Evolutionary conservation across 129 eudicot genomes (phyloP).

Genomic region (Chrysanthemum seticuspe): DNA sequence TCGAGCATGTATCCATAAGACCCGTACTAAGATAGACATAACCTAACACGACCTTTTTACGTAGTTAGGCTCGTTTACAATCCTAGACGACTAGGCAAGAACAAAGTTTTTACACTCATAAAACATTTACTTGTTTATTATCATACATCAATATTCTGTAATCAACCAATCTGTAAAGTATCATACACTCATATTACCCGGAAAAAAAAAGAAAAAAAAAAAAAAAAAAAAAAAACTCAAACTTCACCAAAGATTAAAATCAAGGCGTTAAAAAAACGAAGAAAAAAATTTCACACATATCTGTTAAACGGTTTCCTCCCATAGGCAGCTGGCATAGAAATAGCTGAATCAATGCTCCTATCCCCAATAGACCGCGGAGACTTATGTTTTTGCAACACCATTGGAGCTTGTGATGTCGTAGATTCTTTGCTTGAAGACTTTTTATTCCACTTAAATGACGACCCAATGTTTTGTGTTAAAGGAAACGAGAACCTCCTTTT

Average conservation of each 20-base stretch:
- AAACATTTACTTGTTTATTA: constrained; percentile 30
- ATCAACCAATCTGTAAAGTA: constrained; percentile 23
- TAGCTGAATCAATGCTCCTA: constrained; percentile 70
- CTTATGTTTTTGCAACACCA: constrained; percentile 49
- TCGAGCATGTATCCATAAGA: too few relatives aligned
- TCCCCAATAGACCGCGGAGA: constrained; percentile 63
- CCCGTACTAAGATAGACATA: too few relatives aligned
- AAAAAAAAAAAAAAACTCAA: constrained; percentile 8
- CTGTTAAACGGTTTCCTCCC: constrained; percentile 95
- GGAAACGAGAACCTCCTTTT: constrained; percentile 85
- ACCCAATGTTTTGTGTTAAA: constrained; percentile 52
- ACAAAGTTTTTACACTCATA: constrained; percentile 24
- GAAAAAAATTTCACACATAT: constrained; percentile 65
- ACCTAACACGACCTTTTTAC: too few relatives aligned
- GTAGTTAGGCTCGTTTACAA: neutral
- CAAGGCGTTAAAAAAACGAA: constrained; percentile 4
- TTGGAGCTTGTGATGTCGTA: constrained; percentile 39
- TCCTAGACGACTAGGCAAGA: neutral
- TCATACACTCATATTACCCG: constrained; percentile 29
- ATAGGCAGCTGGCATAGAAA: constrained; percentile 78
- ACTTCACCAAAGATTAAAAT: constrained; percentile 26
- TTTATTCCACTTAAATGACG: constrained; percentile 83
- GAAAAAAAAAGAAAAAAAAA: neutral
- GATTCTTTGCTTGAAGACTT: constrained; percentile 51
- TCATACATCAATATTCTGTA: constrained; percentile 40